A percentile compares a stretch with the other conserved stretches of the same genome.
phyloP scores from a whole-genome alignment of 1,284 basidiomycete genomes.

The Marasmius oreades region DNA sequence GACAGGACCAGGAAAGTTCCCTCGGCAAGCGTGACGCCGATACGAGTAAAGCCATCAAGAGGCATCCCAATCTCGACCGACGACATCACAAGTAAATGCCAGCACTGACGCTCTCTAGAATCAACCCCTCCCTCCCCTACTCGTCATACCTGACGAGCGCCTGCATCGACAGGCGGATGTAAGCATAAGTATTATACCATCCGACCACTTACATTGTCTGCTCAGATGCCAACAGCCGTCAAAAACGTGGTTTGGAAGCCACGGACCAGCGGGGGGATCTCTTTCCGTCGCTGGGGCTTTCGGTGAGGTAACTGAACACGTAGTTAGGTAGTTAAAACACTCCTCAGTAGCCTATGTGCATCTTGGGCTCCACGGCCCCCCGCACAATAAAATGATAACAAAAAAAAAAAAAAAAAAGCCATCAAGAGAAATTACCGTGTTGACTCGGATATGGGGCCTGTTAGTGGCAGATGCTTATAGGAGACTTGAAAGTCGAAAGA shows the following conservation, averaged over 20 bases:
- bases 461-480: too few relatives aligned
- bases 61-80: background rate
- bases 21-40: too few relatives aligned
- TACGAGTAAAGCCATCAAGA: too few relatives aligned
- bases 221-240: background rate
- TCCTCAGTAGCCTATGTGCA: background rate
- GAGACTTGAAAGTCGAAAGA: too few relatives aligned
- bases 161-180: background rate
- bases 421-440: too few relatives aligned
- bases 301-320: background rate
- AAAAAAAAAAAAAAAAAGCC: conserved; percentile 2
- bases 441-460: too few relatives aligned
- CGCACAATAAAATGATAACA: background rate
- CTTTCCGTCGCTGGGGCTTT: background rate
- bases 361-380: background rate
- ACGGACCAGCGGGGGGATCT: background rate
- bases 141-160: background rate
- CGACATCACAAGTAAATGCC: background rate
- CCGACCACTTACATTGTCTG: background rate
- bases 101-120: too few relatives aligned
- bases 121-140: too few relatives aligned
- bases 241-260: background rate
- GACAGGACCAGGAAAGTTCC: too few relatives aligned
- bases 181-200: background rate
- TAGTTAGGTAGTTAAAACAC: background rate